These are phyloP conservation scores for Protostelium mycophagum DNA, from an alignment of 78 protist species.

Conservation along the genomic window DNA sequence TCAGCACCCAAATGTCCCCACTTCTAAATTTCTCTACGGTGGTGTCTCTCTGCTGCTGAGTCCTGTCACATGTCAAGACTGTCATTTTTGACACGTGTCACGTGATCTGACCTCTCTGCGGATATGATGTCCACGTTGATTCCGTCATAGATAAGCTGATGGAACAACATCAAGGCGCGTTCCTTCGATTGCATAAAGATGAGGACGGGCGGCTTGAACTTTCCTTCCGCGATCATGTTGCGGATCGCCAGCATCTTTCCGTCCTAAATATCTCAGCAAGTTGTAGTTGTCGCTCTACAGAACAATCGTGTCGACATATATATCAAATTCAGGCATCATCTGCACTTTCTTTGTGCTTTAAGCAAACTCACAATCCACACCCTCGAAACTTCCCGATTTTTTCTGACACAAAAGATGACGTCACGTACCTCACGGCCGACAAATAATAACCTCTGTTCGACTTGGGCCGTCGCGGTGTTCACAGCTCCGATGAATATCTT, in stretches of 20 bases:
- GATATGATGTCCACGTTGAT: constrained; percentile 84
- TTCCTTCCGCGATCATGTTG: constrained; percentile 77
- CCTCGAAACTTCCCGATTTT: too few species aligned
- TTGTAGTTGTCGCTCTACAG: too few species aligned
- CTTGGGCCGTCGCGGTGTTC: constrained; percentile 69
- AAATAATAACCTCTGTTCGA: constrained; percentile 80
- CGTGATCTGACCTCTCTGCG: constrained; percentile 51
- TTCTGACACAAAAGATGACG: neutral
- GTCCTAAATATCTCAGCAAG: too few species aligned
- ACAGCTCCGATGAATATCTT: constrained; percentile 66
- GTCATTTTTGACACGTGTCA: neutral
- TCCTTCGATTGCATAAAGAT: constrained; percentile 91
- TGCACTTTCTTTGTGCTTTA: too few species aligned
- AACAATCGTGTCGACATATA: too few species aligned
- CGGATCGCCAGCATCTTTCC: constrained; percentile 91
- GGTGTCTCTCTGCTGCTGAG: constrained; percentile 72
- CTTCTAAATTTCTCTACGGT: constrained; percentile 70
- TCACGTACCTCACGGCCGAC: constrained; percentile 75
- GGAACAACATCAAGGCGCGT: constrained; percentile 81
- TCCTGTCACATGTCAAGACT: too few species aligned
- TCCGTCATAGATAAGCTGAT: constrained; percentile 69
- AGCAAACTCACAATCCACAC: too few species aligned
- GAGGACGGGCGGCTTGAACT: constrained; percentile 86
- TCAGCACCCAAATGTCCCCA: constrained; percentile 87
- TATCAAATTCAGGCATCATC: too few species aligned